These are phyloP conservation scores for Areca catechu DNA, from an alignment of 176 grass and related monocot genomes.

Conservation along the genomic window DNA sequence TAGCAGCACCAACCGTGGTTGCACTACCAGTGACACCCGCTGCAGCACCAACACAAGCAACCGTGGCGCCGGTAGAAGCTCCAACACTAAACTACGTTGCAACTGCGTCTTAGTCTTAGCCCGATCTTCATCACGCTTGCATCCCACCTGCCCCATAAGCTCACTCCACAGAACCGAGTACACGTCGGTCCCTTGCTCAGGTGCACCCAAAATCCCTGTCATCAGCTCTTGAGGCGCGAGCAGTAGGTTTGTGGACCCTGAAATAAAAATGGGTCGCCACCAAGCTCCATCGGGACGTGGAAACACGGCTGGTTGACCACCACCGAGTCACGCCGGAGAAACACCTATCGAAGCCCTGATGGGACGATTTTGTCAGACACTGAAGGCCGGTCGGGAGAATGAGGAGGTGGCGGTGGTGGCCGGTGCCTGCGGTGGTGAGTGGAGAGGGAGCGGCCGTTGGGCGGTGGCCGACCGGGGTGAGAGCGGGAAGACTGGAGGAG, in stretches of 20 bases:
- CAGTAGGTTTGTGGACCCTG: constrained; percentile 37
- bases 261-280: constrained; percentile 20
- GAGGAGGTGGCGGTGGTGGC: constrained; percentile 23
- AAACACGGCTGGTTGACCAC: constrained; percentile 29
- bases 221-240: constrained; percentile 39
- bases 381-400: constrained; percentile 67
- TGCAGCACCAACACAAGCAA: background rate
- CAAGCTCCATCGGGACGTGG: constrained; percentile 1
- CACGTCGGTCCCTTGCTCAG: background rate
- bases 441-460: background rate
- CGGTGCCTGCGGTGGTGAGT: background rate
- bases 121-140: constrained; percentile 14
- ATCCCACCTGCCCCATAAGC: constrained; percentile 11
- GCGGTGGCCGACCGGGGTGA: background rate
- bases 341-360: background rate
- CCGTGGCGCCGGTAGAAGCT: background rate
- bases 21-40: constrained; percentile 23
- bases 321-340: too few species aligned
- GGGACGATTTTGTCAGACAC: constrained; percentile 42
- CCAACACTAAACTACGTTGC: constrained; percentile 32
- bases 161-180: constrained; percentile 21
- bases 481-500: background rate
- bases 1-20: constrained; percentile 9
- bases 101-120: constrained; percentile 19
- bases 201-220: constrained; percentile 25